Base-by-base conservation (phyloP, 176 grass and related monocot species). In the Aegilops sharonensis region DNA sequence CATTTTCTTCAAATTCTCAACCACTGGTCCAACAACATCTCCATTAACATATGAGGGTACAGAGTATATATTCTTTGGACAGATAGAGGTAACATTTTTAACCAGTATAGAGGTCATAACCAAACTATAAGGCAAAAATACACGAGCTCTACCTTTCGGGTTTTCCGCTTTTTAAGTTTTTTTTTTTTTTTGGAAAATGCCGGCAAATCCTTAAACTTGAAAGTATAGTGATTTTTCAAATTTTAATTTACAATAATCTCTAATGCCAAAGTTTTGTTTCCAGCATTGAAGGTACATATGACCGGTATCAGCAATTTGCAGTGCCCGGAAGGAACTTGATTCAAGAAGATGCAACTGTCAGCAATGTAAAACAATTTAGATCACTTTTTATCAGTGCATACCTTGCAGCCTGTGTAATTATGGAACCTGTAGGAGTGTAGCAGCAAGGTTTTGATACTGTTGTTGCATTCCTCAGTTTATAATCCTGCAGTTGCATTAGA, bases 261-360 rank as follows among this genome's bases (percentile, higher is more conserved):
- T 72, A 43, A 47, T 83, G 18, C 20, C 27, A 48, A 64, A 23
- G 63, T 74, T 74, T 40, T 43, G 17, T 78, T 89, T 83, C 36
- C 87, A 92, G 90, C 90, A 89, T 92, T 36, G 87, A 89, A 87
- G 74, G 36, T 57, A 89, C 87, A 69, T 89, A 89, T 80, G 83
- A 82, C 5, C 90, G 90, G 8, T 92, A 84, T 69, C 73, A 84
- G 47, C 83, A 76, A 76, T 89, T 92, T 54, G 36, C 48, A 0
- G 80, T 37, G 69, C 8, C 67, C 17, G 37, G 37, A 83, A 89
- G 72, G 40, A 71, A 79, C 14, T 12, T 86, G 68, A 82, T 68
- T 62, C 65, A 37, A 68, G 83, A 20, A 79, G 24, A 80, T 75
- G 35, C 3, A 48, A 68, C 42, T 78, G 89, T 43, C 61, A 62